Conservation (phyloP, 2,329 filamentous ascomycete species). For the Lachnellula occidentalis region DNA sequence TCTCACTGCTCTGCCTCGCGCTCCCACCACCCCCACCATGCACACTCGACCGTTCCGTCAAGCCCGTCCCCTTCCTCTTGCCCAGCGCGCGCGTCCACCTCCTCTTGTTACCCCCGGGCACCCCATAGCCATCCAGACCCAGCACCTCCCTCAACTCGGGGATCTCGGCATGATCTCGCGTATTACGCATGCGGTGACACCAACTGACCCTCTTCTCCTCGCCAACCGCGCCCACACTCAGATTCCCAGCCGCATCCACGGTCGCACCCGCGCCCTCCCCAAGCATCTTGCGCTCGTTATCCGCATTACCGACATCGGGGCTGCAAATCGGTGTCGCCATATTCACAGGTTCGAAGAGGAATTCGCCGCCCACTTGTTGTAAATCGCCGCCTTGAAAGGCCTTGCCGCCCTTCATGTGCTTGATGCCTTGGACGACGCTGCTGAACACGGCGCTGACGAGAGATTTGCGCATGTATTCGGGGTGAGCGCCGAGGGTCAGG, state of each 20-base stretch:
- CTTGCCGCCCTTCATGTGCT: slow-evolving; percentile 33
- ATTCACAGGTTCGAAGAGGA: slow-evolving; percentile 31
- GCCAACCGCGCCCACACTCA: slow-evolving; percentile 15
- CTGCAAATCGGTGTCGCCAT: slow-evolving; percentile 17
- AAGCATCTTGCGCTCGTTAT: slow-evolving; percentile 9
- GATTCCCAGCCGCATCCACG: slow-evolving; percentile 11
- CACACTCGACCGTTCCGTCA: not conserved
- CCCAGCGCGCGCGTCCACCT: not conserved
- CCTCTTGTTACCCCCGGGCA: slow-evolving; percentile 31
- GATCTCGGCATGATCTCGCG: slow-evolving; percentile 71
- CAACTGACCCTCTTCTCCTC: slow-evolving; percentile 63
- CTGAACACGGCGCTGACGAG: slow-evolving; percentile 34
- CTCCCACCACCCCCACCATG: not conserved
- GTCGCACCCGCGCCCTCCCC: no score
- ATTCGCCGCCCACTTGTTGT: slow-evolving; percentile 44
- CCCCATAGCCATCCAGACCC: slow-evolving; percentile 44
- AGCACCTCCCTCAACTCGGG: slow-evolving; percentile 58
- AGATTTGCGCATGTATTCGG: slow-evolving; percentile 44
- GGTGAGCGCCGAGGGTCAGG: slow-evolving; percentile 40
- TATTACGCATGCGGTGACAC: slow-evolving; percentile 78
- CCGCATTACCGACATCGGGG: not conserved
- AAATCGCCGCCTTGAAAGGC: slow-evolving; percentile 46
- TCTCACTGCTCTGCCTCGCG: not conserved
- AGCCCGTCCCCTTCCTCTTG: not conserved
- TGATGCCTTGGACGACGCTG: slow-evolving; percentile 41